Conservation (phyloP, 805 yeast genomes). For the Yamadazyma phyllophila region DNA sequence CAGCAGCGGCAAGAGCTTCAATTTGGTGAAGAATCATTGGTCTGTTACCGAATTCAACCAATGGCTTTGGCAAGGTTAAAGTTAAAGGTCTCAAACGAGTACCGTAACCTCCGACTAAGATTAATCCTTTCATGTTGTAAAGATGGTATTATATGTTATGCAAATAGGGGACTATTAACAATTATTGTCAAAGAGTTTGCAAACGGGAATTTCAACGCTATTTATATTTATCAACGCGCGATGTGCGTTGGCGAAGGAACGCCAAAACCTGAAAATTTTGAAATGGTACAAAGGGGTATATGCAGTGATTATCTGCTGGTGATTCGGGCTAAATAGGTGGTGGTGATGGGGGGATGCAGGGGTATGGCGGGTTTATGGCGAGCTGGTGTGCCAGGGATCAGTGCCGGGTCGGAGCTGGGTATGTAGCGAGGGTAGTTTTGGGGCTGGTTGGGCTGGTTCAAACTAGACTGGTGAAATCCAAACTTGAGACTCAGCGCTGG, state of each 20-base stretch:
- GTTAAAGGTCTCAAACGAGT: conserved; percentile 99
- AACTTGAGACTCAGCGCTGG: not conserved
- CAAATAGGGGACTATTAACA: not conserved
- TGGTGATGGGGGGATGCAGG: not conserved
- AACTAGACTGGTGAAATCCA: not conserved
- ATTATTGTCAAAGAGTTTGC: conserved; percentile 9
- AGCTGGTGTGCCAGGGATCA: not conserved
- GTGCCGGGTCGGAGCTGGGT: not conserved
- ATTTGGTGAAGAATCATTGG: conserved; percentile 99
- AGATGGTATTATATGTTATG: conserved; percentile 1
- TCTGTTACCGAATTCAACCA: conserved; percentile 97
- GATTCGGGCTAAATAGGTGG: not conserved
- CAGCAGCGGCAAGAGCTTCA: conserved; percentile 96
- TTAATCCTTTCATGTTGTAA: conserved; percentile 80
- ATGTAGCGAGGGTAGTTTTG: no score
- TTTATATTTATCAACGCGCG: conserved; percentile 6
- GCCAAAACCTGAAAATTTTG: conserved; percentile 1
- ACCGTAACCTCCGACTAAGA: conserved; percentile 99
- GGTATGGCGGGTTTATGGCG: not conserved
- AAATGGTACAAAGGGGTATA: not conserved
- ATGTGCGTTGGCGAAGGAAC: conserved; percentile 6
- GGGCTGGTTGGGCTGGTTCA: not conserved
- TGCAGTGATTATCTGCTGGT: not conserved
- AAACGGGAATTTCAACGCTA: conserved; percentile 6
- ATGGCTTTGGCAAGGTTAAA: conserved; percentile 90